These are phyloP conservation scores for Kwoniella newhampshirensis DNA, from an alignment of 768 basidiomycete species.

Conservation along the genomic window DNA sequence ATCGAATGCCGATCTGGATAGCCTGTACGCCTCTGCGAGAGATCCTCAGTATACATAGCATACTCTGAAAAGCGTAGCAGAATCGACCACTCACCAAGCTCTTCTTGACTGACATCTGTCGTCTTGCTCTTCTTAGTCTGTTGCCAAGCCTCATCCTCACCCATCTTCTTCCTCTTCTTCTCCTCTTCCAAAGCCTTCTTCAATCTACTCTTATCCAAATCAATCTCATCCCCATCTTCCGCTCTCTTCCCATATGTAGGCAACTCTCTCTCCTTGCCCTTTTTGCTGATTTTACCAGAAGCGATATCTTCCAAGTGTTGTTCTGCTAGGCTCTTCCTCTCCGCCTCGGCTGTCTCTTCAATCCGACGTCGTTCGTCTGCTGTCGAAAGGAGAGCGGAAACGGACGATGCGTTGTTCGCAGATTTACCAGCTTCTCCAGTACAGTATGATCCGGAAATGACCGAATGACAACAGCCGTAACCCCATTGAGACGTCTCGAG, in stretches of 20 bases:
- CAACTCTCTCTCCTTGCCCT: slow-evolving; percentile 20
- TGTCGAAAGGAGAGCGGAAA: slow-evolving; percentile 62
- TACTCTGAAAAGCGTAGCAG: not conserved
- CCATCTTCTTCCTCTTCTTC: slow-evolving; percentile 67
- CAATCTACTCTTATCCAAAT: slow-evolving; percentile 69
- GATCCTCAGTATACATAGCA: slow-evolving; percentile 12
- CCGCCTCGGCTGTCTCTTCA: slow-evolving; percentile 34
- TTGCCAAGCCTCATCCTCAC: slow-evolving; percentile 58
- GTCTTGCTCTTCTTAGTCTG: slow-evolving; percentile 61
- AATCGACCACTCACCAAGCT: slow-evolving; percentile 39
- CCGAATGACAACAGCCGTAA: slow-evolving; percentile 89
- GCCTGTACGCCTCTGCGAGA: slow-evolving; percentile 76
- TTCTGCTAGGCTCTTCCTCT: slow-evolving; percentile 44
- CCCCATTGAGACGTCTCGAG: slow-evolving; percentile 74
- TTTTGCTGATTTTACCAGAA: slow-evolving; percentile 8
- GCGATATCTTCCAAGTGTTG: slow-evolving; percentile 37
- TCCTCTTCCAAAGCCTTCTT: slow-evolving; percentile 73
- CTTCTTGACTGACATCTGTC: slow-evolving; percentile 79
- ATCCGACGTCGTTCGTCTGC: slow-evolving; percentile 27
- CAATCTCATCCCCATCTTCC: slow-evolving; percentile 73
- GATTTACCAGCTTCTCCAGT: slow-evolving; percentile 80
- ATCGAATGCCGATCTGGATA: slow-evolving; percentile 67
- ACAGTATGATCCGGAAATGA: slow-evolving; percentile 81
- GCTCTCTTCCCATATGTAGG: slow-evolving; percentile 69
- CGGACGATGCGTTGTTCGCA: slow-evolving; percentile 72